Evolutionary conservation across 495 filamentous ascomycete genomes (phyloP).

Genomic region (Amorphotheca resinae): DNA sequence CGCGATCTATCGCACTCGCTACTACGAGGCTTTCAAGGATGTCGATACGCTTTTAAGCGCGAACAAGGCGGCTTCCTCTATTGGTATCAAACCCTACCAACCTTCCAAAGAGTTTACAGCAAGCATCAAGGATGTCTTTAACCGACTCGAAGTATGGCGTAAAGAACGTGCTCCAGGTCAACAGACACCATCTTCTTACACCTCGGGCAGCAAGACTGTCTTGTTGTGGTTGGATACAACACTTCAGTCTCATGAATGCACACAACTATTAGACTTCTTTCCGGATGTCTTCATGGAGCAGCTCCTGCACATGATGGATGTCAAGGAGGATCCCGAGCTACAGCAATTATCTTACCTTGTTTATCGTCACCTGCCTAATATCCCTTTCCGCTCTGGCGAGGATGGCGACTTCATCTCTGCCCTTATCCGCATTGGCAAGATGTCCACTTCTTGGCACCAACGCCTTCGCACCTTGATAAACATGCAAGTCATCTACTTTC

Average conservation of each 20-base stretch:
- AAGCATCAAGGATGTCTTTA: conserved; percentile 67
- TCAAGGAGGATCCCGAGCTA: conserved; percentile 95
- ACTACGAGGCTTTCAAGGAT: conserved; percentile 83
- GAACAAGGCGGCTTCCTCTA: conserved; percentile 67
- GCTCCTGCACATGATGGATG: conserved; percentile 98
- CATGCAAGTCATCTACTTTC: conserved; percentile 99
- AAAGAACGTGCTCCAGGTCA: conserved; percentile 74
- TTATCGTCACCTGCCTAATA: conserved; percentile 91
- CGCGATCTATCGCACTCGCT: conserved; percentile 74
- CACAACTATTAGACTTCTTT: conserved; percentile 82
- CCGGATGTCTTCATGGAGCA: conserved; percentile 78
- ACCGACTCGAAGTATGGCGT: conserved; percentile 75
- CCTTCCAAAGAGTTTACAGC: conserved; percentile 60
- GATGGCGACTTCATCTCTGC: conserved; percentile 71
- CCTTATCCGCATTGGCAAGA: conserved; percentile 79
- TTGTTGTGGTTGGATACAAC: conserved; percentile 90
- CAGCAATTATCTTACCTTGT: conserved; percentile 94
- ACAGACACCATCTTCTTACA: conserved; percentile 89
- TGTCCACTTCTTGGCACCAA: conserved; percentile 88
- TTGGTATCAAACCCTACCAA: conserved; percentile 74
- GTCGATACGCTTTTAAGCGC: conserved; percentile 59
- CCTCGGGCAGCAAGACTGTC: conserved; percentile 89
- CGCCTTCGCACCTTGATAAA: conserved; percentile 94
- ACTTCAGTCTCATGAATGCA: conserved; percentile 85
- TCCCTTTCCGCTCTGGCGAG: conserved; percentile 80